Evolutionary conservation across 208 protist genomes (phyloP), one percentile per base, ranked within the genome.

Genomic region (Leishmania lainsoni): DNA sequence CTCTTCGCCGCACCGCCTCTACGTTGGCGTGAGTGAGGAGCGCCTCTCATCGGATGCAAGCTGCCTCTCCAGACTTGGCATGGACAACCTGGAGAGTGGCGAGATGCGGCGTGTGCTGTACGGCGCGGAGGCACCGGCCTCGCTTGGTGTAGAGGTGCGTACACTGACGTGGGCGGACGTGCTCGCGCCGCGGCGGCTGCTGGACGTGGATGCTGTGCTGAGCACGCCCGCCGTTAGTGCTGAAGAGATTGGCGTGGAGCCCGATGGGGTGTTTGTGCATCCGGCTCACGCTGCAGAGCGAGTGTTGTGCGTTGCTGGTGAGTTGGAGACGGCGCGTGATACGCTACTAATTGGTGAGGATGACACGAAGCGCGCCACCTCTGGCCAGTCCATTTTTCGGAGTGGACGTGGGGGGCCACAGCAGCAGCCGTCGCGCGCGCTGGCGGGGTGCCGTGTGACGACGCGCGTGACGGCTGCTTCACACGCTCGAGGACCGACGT

Each of bases 11-110:
- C 81, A 92, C 52, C 86, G 90, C 66, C 87, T 98, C 42, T 97
- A 87, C 85, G 79, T 96, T 54, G 97, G 97, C 61, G 88, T 98
- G 54, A 96, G 91, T 77, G 95, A 98, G 81, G 92, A 95, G 80
- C 83, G 87, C 26, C 74, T 76, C 16, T 52, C 54, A 20, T 56
- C 32, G 16, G 86, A 93, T 66, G 59, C 32, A 14, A 87, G 85
- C 83, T 94, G 91, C 69, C 81, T 90, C 9, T 45, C 74, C 26
- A 12, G 61, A 14, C 26, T 75, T n/a, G 51, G 51, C 1, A 6
- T 63, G 5, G 68, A 75, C 2, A 56, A 79, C 54, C 22, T 72
- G 39, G n/a, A 20, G 10, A 71, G 32, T 9, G 76, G 65, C 20
- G 71, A 78, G 49, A 45, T 32, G 74, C 83, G 81, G 26, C 74